Percentiles rank a stretch among this genome's conserved stretches.
phyloP scores from a whole-genome alignment of 345 rosid genomes.

The Citrus glauca region DNA sequence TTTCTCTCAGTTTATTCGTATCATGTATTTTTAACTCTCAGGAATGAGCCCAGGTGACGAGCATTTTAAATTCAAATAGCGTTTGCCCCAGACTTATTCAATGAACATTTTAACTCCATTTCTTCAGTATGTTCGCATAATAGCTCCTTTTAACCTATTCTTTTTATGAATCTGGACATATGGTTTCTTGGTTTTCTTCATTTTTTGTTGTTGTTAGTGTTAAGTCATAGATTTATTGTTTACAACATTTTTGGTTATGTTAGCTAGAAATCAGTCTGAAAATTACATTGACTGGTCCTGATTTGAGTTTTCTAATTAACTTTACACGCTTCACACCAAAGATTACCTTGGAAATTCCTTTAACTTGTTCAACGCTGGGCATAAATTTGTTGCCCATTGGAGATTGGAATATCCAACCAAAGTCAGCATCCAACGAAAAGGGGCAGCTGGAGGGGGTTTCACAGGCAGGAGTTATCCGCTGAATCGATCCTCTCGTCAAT shows the following conservation, averaged over 20 bases:
- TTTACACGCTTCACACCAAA: not conserved
- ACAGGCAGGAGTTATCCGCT: conserved; percentile 31
- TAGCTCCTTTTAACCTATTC: not conserved
- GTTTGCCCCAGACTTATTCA: not conserved
- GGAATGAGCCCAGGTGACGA: not conserved
- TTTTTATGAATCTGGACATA: not conserved
- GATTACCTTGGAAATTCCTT: conserved; percentile 8
- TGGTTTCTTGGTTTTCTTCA: not conserved
- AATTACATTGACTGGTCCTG: not conserved
- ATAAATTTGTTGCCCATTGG: conserved; percentile 25
- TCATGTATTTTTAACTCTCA: too few relatives aligned
- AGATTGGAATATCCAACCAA: not conserved
- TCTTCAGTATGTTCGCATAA: not conserved
- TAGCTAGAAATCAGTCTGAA: not conserved
- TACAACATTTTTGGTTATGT: not conserved
- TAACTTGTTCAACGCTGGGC: conserved; percentile 7
- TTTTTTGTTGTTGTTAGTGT: too few relatives aligned
- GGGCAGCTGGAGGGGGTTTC: conserved; percentile 15
- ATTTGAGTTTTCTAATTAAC: not conserved
- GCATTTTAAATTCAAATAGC: not conserved
- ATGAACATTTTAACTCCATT: not conserved
- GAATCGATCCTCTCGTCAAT: not conserved
- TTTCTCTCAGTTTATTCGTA: not conserved
- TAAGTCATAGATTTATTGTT: not conserved
- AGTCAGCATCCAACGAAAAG: conserved; percentile 12